These are phyloP conservation scores for Microcyclospora tardicrescens DNA, from an alignment of 2,329 filamentous ascomycete genomes.

Conservation along the genomic window DNA sequence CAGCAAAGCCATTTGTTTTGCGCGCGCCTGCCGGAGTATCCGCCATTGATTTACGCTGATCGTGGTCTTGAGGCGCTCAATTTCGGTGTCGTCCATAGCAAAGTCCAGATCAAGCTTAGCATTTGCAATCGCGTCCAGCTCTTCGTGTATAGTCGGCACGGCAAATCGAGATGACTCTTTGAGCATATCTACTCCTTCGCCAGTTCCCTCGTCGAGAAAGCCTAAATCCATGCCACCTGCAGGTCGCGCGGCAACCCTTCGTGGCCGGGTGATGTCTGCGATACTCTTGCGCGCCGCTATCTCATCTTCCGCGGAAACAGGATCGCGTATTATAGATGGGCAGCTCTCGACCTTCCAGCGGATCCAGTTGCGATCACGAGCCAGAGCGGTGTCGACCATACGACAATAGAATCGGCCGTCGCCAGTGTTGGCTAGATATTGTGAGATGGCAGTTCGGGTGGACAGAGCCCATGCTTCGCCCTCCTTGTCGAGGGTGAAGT, in stretches of 20 bases:
- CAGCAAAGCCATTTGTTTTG: conserved; percentile 60
- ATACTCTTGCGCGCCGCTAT: conserved; percentile 54
- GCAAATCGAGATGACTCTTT: conserved; percentile 51
- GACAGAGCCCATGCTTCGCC: conserved; percentile 74
- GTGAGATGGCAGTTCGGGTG: conserved; percentile 66
- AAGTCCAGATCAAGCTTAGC: conserved; percentile 81
- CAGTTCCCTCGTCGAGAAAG: conserved; percentile 60
- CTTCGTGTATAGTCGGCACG: conserved; percentile 56
- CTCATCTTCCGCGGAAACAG: conserved; percentile 58
- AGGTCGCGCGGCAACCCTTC: conserved; percentile 54
- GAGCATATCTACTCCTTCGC: conserved; percentile 54
- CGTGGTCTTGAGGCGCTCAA: conserved; percentile 47
- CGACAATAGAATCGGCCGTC: conserved; percentile 81
- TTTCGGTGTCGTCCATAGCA: conserved; percentile 52
- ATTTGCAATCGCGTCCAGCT: conserved; percentile 59
- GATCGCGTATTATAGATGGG: conserved; percentile 65
- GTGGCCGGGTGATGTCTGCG: conserved; percentile 54
- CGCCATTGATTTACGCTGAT: conserved; percentile 89
- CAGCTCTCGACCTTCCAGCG: conserved; percentile 96
- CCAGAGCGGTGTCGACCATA: conserved; percentile 92
- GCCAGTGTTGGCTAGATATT: conserved; percentile 47
- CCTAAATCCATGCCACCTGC: conserved; percentile 63
- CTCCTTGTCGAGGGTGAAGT: conserved; percentile 63
- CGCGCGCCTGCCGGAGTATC: conserved; percentile 66
- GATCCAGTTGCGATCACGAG: conserved; percentile 96